Evolutionary conservation across 2,329 filamentous ascomycete genomes (phyloP), one percentile per base, ranked within the genome.

Genomic region (Cytospora schulzeri): DNA sequence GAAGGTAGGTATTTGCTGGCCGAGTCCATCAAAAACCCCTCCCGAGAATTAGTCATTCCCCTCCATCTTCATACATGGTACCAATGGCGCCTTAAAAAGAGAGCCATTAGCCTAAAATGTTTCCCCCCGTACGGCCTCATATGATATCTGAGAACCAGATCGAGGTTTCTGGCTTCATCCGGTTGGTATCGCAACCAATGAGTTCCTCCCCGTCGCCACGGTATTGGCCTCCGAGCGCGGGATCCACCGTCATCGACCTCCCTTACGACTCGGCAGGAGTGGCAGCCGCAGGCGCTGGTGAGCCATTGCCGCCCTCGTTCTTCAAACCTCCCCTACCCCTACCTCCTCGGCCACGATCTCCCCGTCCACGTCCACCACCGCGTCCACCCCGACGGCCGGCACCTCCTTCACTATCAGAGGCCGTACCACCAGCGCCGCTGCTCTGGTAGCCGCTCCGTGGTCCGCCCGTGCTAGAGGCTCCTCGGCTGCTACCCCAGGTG

Each of bases 391-490:
- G 82, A 67, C 83, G 80, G 64, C 81, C 85, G 64, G 79, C 77
- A 31, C 83, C 84, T 71, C 83, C 84, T 72, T 87, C 85, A 41
- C 84, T 86, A 68, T 87, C 89, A 73, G 88, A 90, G 66, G 91
- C 89, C 68, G 93, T 91, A 70, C 89, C 91, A 66, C 89, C 93
- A 65, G 91, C 92, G 60, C 88, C 91, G 62, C 90, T 91, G 73
- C 92, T 96, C 70, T 92, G 89, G 80, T 97, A 97, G 66, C 92
- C 92, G 70, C 90, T 91, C 64, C 85, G 85, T 55, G 79, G 77
- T 62, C 76, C 76, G 57, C 78, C 76, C n/a, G 80, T 75, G 68
- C 82, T 81, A 31, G 80, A 79, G 57, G 87, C 86, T 60, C 89
- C 86, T 56, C 90, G 84, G 75, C 85, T 90, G 72, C 82, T 85